Evolutionary conservation across 2,329 filamentous ascomycete species (phyloP), one percentile per base, ranked within the genome.

Genomic region (Tolypocladium ovalisporum): DNA sequence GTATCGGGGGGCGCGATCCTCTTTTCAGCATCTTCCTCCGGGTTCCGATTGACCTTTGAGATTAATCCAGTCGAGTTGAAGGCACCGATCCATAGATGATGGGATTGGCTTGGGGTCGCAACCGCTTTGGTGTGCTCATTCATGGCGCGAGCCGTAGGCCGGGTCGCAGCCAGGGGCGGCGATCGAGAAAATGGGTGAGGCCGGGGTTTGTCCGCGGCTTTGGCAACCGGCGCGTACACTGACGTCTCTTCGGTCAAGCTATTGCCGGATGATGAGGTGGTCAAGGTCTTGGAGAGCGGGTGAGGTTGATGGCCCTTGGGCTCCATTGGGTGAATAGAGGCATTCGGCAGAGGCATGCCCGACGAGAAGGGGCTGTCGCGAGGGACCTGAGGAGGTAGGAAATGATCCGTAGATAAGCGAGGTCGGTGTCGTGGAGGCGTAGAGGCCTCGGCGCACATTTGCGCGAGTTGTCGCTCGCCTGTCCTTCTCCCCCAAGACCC

Each of bases 1-100:
- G 94, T 99, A 68, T 97, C 94, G 1, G 94, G 93, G 79, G 96
- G 92, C 35, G 82, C 80, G 66, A 83, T 76, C 67, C 87, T 85
- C 71, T 79, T 75, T 73, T 67, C 76, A 73, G 62, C 66, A 70
- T 77, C 81, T 55, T 90, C 82, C 63, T 97, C 90, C 0, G 86
- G 82, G 69, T 89, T 86, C 58, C 89, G 86, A 67, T 94, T 95
- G 71, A 95, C 89, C 75, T 99, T 99, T 13, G 94, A 97, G 56
- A 99, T 87, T 34, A 99, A 77, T 1, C 93, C 92, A 0, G 94
- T 97, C 1, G 94, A 97, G 78, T 90, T 91, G 73, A 97, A 97
- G 8, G 91, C 91, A 44, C 88, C 85, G 36, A 89, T 86, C 57
- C 89, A 80, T 27, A 92, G 88, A 67, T 86, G 90, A 9, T 67